These are phyloP conservation scores for Agaricus subrufescens DNA, from an alignment of 768 basidiomycete genomes.

Conservation along the genomic window DNA sequence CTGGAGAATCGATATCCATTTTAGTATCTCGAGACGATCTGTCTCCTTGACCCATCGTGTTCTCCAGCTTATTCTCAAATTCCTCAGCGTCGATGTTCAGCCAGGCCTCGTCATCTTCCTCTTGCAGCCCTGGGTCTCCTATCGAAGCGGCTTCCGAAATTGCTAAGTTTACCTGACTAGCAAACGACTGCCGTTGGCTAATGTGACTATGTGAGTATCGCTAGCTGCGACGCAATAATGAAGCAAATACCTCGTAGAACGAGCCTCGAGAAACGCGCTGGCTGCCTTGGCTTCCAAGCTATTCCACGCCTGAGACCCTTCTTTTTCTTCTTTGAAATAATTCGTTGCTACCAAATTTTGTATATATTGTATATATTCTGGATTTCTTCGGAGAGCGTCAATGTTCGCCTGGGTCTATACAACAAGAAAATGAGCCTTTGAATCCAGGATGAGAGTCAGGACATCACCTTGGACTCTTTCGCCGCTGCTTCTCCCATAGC, in stretches of 20 bases:
- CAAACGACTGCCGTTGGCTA: conserved; percentile 69
- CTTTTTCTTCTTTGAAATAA: conserved; percentile 75
- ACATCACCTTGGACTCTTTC: conserved; percentile 47
- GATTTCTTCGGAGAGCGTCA: conserved; percentile 61
- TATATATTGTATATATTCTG: conserved; percentile 70
- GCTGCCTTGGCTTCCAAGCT: conserved; percentile 68
- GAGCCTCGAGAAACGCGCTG: conserved; percentile 55
- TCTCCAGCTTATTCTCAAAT: conserved; percentile 70
- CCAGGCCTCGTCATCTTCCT: conserved; percentile 84
- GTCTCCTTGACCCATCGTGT: conserved; percentile 25
- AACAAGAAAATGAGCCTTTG: not conserved
- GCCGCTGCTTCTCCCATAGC: conserved; percentile 28
- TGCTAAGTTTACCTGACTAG: conserved; percentile 63
- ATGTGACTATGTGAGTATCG: conserved; percentile 25
- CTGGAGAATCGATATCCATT: conserved; percentile 46
- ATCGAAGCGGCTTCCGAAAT: conserved; percentile 37
- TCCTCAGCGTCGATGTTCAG: conserved; percentile 71
- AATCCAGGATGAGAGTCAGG: not conserved
- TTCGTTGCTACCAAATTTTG: conserved; percentile 55
- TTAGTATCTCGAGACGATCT: conserved; percentile 19
- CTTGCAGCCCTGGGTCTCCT: conserved; percentile 18
- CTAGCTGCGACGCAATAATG: not conserved
- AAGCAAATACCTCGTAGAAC: conserved; percentile 58
- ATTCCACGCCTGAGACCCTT: conserved; percentile 78
- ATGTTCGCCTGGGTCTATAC: conserved; percentile 58